Conservation (phyloP, 352 stramenopile genomes). For the Phytophthora capsici region DNA sequence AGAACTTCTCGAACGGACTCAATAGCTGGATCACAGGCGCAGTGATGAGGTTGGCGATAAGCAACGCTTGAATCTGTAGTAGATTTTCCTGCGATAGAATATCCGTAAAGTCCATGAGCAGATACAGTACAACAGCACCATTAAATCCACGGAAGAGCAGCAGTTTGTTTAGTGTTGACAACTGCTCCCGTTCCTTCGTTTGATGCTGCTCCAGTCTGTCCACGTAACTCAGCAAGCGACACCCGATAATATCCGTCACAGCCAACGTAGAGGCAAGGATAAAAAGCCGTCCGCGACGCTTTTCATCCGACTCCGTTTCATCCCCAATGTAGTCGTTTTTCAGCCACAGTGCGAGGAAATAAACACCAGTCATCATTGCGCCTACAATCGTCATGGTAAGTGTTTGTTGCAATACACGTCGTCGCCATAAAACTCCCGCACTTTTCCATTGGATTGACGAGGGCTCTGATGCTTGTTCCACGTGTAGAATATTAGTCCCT, state of each 20-base stretch:
- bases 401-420: slow-evolving; percentile 51
- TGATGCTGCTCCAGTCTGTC: slow-evolving; percentile 66
- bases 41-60: slow-evolving; percentile 81
- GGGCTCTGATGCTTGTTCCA: slow-evolving; percentile 72
- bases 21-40: slow-evolving; percentile 72
- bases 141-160: slow-evolving; percentile 79
- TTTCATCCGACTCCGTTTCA: slow-evolving; percentile 22
- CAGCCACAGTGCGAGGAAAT: slow-evolving; percentile 50
- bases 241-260: slow-evolving; percentile 66
- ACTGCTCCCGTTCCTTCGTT: slow-evolving; percentile 71
- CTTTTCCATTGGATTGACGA: slow-evolving; percentile 78
- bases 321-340: slow-evolving; percentile 46
- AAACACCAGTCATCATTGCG: slow-evolving; percentile 61
- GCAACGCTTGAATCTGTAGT: slow-evolving; percentile 73
- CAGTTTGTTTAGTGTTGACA: slow-evolving; percentile 84
- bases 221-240: slow-evolving; percentile 65
- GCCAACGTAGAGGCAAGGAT: slow-evolving; percentile 59
- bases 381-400: slow-evolving; percentile 54
- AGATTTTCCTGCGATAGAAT: slow-evolving; percentile 71
- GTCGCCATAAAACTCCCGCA: slow-evolving; percentile 48
- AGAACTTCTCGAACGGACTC: slow-evolving; percentile 57
- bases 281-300: slow-evolving; percentile 55
- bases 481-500: slow-evolving; percentile 67
- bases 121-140: slow-evolving; percentile 74
- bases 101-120: slow-evolving; percentile 80